Evolutionary conservation across 768 basidiomycete species (phyloP).

Genomic region (Kwoniella heveanensis): DNA sequence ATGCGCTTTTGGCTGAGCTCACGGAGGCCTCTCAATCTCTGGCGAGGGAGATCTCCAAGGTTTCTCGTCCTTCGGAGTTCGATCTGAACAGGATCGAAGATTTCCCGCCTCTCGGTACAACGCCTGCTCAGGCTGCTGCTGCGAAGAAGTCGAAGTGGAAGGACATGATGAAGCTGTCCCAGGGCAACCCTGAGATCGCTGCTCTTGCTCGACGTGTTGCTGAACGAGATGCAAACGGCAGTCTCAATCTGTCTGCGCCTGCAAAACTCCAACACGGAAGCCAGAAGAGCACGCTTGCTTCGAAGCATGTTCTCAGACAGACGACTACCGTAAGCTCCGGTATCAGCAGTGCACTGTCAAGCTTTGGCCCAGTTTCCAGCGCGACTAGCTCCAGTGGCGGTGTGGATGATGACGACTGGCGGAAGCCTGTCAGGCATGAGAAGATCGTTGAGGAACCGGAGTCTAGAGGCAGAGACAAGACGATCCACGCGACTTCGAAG

Average conservation of each 20-base stretch:
- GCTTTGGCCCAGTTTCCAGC: conserved; percentile 36
- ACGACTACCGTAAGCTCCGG: conserved; percentile 26
- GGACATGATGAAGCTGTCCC: conserved; percentile 64
- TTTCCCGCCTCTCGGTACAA: conserved; percentile 55
- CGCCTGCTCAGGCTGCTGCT: conserved; percentile 48
- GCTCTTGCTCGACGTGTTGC: conserved; percentile 50
- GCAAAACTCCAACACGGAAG: conserved; percentile 71
- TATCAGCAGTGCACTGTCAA: conserved; percentile 27
- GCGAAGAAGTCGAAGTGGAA: conserved; percentile 91
- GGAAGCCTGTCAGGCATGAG: conserved; percentile 16
- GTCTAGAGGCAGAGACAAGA: conserved; percentile 11
- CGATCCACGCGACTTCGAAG: conserved; percentile 4
- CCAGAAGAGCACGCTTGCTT: conserved; percentile 72
- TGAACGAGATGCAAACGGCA: conserved; percentile 40
- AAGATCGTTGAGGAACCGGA: conserved; percentile 12
- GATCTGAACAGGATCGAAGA: conserved; percentile 54
- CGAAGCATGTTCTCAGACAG: conserved; percentile 24
- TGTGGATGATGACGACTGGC: conserved; percentile 46
- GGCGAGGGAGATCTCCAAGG: conserved; percentile 69
- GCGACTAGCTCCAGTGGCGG: conserved; percentile 32
- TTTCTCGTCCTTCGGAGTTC: conserved; percentile 31
- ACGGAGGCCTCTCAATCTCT: conserved; percentile 79
- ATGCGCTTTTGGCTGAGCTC: conserved; percentile 63
- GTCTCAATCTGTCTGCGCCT: conserved; percentile 67
- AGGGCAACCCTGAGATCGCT: conserved; percentile 50